Base-by-base conservation (phyloP, 768 basidiomycete genomes). In the Cystofilobasidium macerans region DNA sequence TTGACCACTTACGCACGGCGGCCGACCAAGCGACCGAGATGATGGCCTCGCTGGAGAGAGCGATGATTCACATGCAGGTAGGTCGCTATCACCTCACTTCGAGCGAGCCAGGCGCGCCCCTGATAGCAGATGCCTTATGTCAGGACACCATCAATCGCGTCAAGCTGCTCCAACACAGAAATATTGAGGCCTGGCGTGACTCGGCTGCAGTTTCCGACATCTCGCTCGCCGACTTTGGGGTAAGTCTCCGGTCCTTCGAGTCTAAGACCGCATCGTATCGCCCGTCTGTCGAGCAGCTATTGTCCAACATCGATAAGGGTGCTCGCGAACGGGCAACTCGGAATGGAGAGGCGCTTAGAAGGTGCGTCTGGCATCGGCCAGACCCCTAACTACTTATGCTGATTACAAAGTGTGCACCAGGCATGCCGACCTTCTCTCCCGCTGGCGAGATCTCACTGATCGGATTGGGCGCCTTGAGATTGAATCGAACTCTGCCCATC, bases 1-100 rank as follows among this genome's bases (percentile, higher is more conserved):
- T 98, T 71, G 87, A 87, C 14, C 89, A 97, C 26, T 97, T 97
- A 77, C 91, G 65, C 85, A 61, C 59, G 57, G 89, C 48, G 0
- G 73, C 73, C 5, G 87, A 92, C 72, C 93, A 97, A 75, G 93
- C 94, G 48, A 89, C 92, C 74, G 90, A 89, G 30, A 95, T 98
- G 94, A 94, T 98, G 90, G 84, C 84, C 33, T 89, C 88, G 72
- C 78, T 99, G 70, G 89, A 97, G 78, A 98, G 94, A 76, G 90
- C 88, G 12, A 85, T 94, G 51, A 85, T 85, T 72, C 84, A 88
- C 70, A 93, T 90, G 79, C 87, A 89, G 79, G 90, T 89, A 71
- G 40, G 35, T 26, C 30, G 16, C 26, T 54, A 40, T n/a, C 45
- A 9, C 18, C 47, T 20, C 43, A 16, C 11, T 42, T 26, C 28